A percentile compares a stretch with the other conserved stretches of the same genome.
Conservation (phyloP, 768 basidiomycete species). For the Rhodotorula kratochvilovae region DNA sequence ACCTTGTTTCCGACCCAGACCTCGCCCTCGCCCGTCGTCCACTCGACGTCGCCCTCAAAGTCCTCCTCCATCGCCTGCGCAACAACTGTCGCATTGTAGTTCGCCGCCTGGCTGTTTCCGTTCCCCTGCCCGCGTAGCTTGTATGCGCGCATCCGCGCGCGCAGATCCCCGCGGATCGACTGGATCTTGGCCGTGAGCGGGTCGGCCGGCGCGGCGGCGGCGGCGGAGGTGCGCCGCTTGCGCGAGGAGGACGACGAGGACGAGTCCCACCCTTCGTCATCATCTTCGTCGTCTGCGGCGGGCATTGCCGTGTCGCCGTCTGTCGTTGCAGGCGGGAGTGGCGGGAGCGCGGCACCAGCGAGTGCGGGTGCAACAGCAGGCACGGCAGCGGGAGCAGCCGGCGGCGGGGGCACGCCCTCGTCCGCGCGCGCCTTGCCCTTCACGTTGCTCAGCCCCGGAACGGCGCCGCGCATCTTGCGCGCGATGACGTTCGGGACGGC, state of each 20-base stretch:
- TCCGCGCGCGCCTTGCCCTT: slow-evolving; percentile 12
- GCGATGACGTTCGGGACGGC: slow-evolving; percentile 42
- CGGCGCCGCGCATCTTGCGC: slow-evolving; percentile 19
- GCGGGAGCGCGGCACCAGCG: background rate
- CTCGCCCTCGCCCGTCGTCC: slow-evolving; percentile 57
- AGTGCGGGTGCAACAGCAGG: background rate
- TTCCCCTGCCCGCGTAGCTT: slow-evolving; percentile 58
- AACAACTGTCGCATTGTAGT: slow-evolving; percentile 74
- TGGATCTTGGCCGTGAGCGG: slow-evolving; percentile 1
- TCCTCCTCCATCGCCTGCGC: slow-evolving; percentile 85
- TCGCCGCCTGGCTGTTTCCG: slow-evolving; percentile 44
- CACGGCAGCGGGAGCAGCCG: background rate
- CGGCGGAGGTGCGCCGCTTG: background rate
- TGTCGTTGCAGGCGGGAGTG: background rate
- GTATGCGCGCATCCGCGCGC: slow-evolving; percentile 52
- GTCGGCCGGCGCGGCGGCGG: background rate
- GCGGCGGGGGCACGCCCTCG: background rate
- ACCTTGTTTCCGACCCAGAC: slow-evolving; percentile 70
- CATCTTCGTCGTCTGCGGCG: background rate
- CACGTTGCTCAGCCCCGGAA: background rate
- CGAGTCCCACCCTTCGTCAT: slow-evolving; percentile 9
- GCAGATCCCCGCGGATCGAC: slow-evolving; percentile 47
- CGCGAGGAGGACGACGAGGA: background rate
- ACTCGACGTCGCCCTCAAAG: slow-evolving; percentile 67
- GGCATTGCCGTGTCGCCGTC: slow-evolving; percentile 7